phyloP scores from a whole-genome alignment of 2,329 filamentous ascomycete genomes.

The Fusarium sp. region DNA sequence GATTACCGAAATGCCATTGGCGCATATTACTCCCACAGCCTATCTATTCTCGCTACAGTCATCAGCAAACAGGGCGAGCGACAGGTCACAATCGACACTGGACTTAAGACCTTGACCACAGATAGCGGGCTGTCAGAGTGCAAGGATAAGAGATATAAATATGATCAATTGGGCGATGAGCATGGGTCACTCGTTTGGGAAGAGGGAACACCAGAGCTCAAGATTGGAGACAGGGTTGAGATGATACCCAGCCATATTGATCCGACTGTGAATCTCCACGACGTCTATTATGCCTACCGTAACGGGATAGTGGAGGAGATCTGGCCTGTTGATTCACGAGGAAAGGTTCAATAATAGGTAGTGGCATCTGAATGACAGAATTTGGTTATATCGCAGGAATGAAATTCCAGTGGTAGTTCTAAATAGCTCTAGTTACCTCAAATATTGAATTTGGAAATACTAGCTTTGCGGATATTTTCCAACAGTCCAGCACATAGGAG shows the following conservation, averaged over 20 bases:
- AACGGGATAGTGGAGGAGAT: conserved; percentile 32
- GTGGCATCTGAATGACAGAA: too few species aligned
- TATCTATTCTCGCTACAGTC: conserved; percentile 18
- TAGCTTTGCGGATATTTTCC: too few species aligned
- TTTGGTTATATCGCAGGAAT: too few species aligned
- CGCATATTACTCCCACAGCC: conserved; percentile 61
- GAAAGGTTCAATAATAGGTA: conserved; percentile 34
- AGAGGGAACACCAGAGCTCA: conserved; percentile 7
- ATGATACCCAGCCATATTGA: conserved; percentile 45
- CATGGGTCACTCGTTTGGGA: conserved; percentile 37
- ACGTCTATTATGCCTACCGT: conserved; percentile 36
- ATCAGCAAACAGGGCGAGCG: conserved; percentile 37
- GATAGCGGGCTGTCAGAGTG: conserved; percentile 39
- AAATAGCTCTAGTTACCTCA: neutral
- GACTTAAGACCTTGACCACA: conserved; percentile 33
- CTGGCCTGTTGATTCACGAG: conserved; percentile 35
- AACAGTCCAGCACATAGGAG: too few species aligned
- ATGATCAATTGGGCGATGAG: conserved; percentile 32
- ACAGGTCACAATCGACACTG: conserved; percentile 39
- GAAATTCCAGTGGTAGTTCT: neutral
- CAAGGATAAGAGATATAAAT: conserved; percentile 24
- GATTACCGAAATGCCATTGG: conserved; percentile 68
- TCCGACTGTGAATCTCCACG: conserved; percentile 40
- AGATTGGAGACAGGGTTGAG: conserved; percentile 29
- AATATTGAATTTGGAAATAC: too few species aligned